A percentile compares a stretch with the other conserved stretches of the same genome.
phyloP scores from a whole-genome alignment of 164 flowering plant species.

The Litsea cubeba region DNA sequence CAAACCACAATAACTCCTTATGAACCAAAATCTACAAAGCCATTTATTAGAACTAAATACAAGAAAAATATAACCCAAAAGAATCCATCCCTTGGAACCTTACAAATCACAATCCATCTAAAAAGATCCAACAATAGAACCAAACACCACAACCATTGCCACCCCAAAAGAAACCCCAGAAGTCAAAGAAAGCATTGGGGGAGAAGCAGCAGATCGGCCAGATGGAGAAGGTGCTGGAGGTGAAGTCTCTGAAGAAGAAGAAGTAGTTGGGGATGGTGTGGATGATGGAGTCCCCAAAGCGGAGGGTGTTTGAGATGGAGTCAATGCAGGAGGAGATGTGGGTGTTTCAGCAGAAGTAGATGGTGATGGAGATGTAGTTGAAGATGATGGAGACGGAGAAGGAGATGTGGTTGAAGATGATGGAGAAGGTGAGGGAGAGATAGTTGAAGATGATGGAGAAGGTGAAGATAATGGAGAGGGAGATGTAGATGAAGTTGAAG shows the following conservation, averaged over 20 bases:
- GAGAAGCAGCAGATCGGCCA: neutral
- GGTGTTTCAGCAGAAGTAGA: constrained; percentile 8
- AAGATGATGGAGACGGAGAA: constrained; percentile 4
- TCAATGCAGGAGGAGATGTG: too few species aligned
- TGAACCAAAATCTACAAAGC: neutral
- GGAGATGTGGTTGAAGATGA: constrained; percentile 1
- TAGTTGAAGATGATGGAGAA: neutral
- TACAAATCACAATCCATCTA: neutral
- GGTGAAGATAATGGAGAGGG: constrained; percentile 4
- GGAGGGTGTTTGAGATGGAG: neutral
- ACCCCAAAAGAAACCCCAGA: constrained; percentile 2
- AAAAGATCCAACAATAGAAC: neutral
- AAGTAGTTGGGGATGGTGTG: neutral
- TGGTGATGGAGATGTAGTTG: constrained; percentile 1
- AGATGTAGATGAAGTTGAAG: neutral
- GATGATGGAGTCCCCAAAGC: neutral
- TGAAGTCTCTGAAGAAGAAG: neutral
- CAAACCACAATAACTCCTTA: neutral
- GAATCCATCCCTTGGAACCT: neutral
- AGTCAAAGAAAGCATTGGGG: neutral
- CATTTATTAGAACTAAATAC: neutral
- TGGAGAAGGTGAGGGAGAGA: neutral
- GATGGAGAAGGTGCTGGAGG: neutral
- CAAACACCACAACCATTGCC: neutral
- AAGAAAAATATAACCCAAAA: neutral